Base-by-base conservation (phyloP, 768 basidiomycete genomes). In the Panellus pusillus region DNA sequence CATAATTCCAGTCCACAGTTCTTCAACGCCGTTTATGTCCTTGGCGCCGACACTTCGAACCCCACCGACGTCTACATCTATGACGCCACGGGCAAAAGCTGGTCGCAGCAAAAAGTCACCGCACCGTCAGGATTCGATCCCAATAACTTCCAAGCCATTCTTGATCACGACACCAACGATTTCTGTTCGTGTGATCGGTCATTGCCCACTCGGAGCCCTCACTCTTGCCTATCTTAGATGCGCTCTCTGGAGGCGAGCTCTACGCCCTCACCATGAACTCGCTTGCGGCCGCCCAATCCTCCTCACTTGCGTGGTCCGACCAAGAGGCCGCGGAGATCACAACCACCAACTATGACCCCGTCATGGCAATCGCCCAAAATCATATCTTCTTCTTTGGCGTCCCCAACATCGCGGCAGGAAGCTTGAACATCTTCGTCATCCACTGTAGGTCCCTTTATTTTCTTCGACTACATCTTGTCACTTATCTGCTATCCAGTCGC, bases 161-260 rank as follows among this genome's bases (percentile, higher is more conserved):
- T 98, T 31, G 94, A 98, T 72, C 94, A 96, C 60, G 94, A 98
- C 68, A 98, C 94, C 45, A 94, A 96, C 57, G 83, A 87, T 55
- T 87, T 97, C 72, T 94, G 87, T 89, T 68, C 59, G 77, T 70
- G 47, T 47, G 40, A 48, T 42, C 20, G 38, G 37, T 28, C 41
- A 44, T 36, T 41, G 11, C 35, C 5, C 48, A 12, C 27, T 47
- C 24, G 3, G 3, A 24, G 3, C 28, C 57, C 45, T 36, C 48
- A 29, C 14, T 48, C 47, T 43, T 50, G 14, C 13, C 35, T 42
- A 18, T 28, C n/a, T 38, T 43, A 88, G 89, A 91, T 68, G 87
- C 85, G 0, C 72, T 89, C 54, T 87, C 87, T 4, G 72, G 80
- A 1, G 82, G 79, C 41, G 81, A 80, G 48, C 54, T 95, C 2